phyloP scores from a whole-genome alignment of 163 green algal genomes.

The Chlamydomonas reinhardtii region DNA sequence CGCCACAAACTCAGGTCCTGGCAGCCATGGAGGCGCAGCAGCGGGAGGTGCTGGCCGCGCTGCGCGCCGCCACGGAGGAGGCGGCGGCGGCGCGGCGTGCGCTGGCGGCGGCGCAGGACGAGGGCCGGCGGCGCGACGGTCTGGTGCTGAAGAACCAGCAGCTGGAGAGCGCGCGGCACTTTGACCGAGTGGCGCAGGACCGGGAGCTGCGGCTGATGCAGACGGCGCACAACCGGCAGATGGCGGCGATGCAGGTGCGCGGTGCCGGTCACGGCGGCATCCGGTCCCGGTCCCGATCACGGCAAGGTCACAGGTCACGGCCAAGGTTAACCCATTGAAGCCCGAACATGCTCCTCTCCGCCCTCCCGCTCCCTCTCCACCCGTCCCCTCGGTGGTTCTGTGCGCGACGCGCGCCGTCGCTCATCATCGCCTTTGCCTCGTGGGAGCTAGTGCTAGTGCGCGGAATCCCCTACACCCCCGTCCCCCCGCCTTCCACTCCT shows the following conservation, averaged over 20 bases:
- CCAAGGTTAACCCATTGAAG: too few species aligned
- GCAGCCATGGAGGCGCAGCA: constrained; percentile 52
- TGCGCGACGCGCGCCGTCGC: too few species aligned
- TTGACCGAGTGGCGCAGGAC: constrained; percentile 61
- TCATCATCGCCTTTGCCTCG: too few species aligned
- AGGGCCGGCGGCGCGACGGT: constrained; percentile 56
- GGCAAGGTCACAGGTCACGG: too few species aligned
- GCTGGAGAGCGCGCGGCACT: constrained; percentile 65
- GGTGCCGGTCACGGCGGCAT: too few species aligned
- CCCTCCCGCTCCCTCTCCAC: too few species aligned
- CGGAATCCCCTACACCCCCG: too few species aligned
- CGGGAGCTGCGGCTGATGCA: constrained; percentile 58
- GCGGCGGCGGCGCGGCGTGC: constrained; percentile 27
- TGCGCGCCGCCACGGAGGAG: constrained; percentile 39
- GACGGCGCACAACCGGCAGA: constrained; percentile 49
- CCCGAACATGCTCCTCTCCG: too few species aligned
- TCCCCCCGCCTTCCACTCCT: too few species aligned
- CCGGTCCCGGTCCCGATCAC: too few species aligned
- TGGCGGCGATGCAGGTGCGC: constrained; percentile 31
- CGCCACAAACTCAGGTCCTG: not conserved
- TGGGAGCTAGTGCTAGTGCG: too few species aligned
- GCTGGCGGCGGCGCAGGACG: constrained; percentile 43
- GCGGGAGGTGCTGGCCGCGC: constrained; percentile 52
- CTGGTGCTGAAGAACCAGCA: constrained; percentile 63
- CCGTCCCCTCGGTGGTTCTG: too few species aligned